phyloP scores from a whole-genome alignment of 2,329 filamentous ascomycete genomes.

The Colletotrichum simmondsii region DNA sequence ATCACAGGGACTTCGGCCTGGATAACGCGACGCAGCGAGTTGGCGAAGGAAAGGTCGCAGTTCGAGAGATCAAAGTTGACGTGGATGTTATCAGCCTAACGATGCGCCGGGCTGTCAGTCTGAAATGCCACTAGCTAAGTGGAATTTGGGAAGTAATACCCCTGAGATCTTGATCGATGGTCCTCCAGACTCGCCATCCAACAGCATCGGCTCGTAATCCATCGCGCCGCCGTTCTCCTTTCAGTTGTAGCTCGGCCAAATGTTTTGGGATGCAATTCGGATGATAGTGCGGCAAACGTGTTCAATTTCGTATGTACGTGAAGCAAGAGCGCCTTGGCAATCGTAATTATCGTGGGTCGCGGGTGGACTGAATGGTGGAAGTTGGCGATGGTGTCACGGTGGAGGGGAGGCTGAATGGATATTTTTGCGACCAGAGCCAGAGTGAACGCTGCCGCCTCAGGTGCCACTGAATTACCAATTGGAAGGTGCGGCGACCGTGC shows the following conservation, averaged over 20 bases:
- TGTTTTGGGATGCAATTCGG: neutral
- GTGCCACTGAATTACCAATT: slow-evolving; percentile 25
- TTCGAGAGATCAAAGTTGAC: slow-evolving; percentile 93
- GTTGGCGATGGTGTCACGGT: neutral
- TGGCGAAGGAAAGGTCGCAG: slow-evolving; percentile 91
- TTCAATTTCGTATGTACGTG: neutral
- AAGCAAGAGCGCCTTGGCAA: neutral
- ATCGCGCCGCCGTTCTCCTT: slow-evolving; percentile 44
- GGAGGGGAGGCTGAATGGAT: slow-evolving; percentile 30
- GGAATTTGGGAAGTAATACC: slow-evolving; percentile 46
- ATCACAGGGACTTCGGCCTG: slow-evolving; percentile 94
- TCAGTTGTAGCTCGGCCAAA: neutral
- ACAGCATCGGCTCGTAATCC: slow-evolving; percentile 71
- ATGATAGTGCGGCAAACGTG: neutral
- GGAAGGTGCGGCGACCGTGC: slow-evolving; percentile 21
- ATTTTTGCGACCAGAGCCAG: slow-evolving; percentile 34
- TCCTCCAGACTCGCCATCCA: slow-evolving; percentile 67
- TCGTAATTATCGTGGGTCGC: neutral
- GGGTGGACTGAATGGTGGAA: neutral
- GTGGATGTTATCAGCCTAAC: slow-evolving; percentile 79
- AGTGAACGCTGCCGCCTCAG: neutral
- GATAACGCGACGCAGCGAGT: slow-evolving; percentile 90
- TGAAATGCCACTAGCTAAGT: neutral
- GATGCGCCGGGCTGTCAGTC: slow-evolving; percentile 31
- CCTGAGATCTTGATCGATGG: slow-evolving; percentile 70